phyloP scores from a whole-genome alignment of 2,329 filamentous ascomycete genomes.

The Neurospora sp. region DNA sequence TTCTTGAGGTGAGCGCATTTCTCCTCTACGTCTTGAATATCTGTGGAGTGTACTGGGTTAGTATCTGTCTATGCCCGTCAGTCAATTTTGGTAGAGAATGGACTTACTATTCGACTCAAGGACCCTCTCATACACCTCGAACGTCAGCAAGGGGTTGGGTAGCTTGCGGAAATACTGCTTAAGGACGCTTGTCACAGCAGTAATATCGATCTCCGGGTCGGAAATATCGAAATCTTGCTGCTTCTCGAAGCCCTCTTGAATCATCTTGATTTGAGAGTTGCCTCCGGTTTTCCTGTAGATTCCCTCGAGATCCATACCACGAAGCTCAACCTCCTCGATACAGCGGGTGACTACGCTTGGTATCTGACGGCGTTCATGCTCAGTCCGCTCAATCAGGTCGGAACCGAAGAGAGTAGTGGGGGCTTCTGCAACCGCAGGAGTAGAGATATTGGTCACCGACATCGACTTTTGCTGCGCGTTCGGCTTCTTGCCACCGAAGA shows the following conservation, averaged over 20 bases:
- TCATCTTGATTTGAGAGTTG: constrained; percentile 77
- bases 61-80: constrained; percentile 6
- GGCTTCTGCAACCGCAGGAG: constrained; percentile 35
- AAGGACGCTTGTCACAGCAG: constrained; percentile 85
- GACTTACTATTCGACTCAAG: constrained; percentile 67
- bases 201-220: constrained; percentile 88
- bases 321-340: constrained; percentile 90
- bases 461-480: constrained; percentile 46
- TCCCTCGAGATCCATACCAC: constrained; percentile 95
- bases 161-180: constrained; percentile 98
- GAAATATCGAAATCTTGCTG: constrained; percentile 83
- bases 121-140: constrained; percentile 81
- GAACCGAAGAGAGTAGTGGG: constrained; percentile 70
- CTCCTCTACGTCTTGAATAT: constrained; percentile 54
- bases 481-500: constrained; percentile 46
- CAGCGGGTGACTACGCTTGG: constrained; percentile 86
- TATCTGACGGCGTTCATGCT: constrained; percentile 81
- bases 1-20: constrained; percentile 62
- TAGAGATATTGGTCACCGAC: constrained; percentile 31
- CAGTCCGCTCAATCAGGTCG: constrained; percentile 74
- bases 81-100: background rate
- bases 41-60: constrained; percentile 29
- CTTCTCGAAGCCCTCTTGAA: constrained; percentile 86
- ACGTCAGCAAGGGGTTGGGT: constrained; percentile 81
- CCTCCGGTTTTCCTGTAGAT: constrained; percentile 97